Evolutionary conservation across 768 basidiomycete species (phyloP), one percentile per base, ranked within the genome.

Genomic region (Tylopilus subfusipes): DNA sequence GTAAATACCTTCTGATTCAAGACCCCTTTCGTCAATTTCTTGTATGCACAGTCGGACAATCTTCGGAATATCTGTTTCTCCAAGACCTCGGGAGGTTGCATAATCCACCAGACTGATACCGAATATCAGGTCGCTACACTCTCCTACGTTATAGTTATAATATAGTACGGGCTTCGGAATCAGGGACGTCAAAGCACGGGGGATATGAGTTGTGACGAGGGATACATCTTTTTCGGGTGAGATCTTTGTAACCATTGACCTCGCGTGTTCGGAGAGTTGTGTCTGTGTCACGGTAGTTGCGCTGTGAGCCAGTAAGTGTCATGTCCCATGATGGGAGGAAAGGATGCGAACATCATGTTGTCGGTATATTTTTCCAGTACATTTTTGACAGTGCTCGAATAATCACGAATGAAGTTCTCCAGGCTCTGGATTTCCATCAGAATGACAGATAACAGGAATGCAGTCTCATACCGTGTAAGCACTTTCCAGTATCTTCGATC

Each of bases 51-150:
- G 82, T 53, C 77, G 77, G 14, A 96, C 74, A 48, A 95, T 88
- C 69, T 84, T 88, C 0, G 94, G 94, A 30, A 89, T 76, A 10
- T 86, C 82, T 12, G 82, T 83, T 56, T 94, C 91, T 18, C 72
- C 75, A 18, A 91, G 73, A 40, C 82, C 82, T 57, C 92, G 82
- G 10, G 90, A 80, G 36, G 87, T 92, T 16, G 93, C 90, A 64
- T 97, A 96, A 65, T 95, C 93, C 38, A 88, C 85, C 53, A 97
- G 73, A 60, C 82, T 86, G 59, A 95, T 84, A 22, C 93, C 94
- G 65, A 96, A 97, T 31, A 95, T 89, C 24, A 97, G 72, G 69
- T 95, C 93, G 49, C 80, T 82, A 65, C 93, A 97, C 66, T 85
- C 84, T 24, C 94, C 94, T 24, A 96, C 88, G 56, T 79, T 76